A percentile compares a stretch with the other conserved stretches of the same genome.
Conservation (phyloP, 2,329 filamentous ascomycete genomes). For the Elsinoe arachidis region DNA sequence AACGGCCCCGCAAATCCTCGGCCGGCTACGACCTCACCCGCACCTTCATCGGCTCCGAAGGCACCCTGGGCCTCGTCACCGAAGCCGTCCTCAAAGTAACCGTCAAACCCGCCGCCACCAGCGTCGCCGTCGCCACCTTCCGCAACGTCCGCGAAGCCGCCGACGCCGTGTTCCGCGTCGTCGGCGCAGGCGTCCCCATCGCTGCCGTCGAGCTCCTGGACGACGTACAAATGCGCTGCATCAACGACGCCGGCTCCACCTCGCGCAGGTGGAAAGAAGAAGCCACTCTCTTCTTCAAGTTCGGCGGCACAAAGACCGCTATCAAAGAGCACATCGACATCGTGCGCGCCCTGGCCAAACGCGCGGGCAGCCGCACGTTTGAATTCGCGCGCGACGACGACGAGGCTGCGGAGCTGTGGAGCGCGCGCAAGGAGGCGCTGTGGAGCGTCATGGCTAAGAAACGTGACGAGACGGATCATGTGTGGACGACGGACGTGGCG, state of each 20-base stretch:
- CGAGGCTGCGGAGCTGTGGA: conserved; percentile 64
- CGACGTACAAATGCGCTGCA: conserved; percentile 75
- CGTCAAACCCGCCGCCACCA: conserved; percentile 68
- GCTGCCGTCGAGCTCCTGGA: conserved; percentile 91
- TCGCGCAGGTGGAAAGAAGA: conserved; percentile 58
- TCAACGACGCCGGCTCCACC: conserved; percentile 58
- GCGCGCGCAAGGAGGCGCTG: conserved; percentile 63
- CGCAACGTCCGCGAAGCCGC: conserved; percentile 61
- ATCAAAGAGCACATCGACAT: conserved; percentile 72
- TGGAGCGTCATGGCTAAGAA: conserved; percentile 64
- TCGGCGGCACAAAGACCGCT: conserved; percentile 55
- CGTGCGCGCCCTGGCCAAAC: conserved; percentile 53
- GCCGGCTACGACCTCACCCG: conserved; percentile 88
- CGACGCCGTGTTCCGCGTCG: conserved; percentile 70
- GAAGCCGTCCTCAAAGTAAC: conserved; percentile 85
- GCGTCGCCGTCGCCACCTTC: conserved; percentile 66
- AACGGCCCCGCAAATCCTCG: conserved; percentile 79
- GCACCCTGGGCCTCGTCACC: conserved; percentile 82
- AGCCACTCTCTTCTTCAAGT: conserved; percentile 70
- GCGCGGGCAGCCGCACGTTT: conserved; percentile 55
- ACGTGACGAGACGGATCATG: conserved; percentile 50
- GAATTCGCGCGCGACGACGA: conserved; percentile 58
- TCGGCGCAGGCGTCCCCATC: conserved; percentile 71
- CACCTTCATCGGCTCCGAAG: conserved; percentile 84
- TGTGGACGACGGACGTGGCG: conserved; percentile 76